These are phyloP conservation scores for Spongiforma sp. DNA, from an alignment of 1,284 basidiomycete genomes.

Conservation along the genomic window DNA sequence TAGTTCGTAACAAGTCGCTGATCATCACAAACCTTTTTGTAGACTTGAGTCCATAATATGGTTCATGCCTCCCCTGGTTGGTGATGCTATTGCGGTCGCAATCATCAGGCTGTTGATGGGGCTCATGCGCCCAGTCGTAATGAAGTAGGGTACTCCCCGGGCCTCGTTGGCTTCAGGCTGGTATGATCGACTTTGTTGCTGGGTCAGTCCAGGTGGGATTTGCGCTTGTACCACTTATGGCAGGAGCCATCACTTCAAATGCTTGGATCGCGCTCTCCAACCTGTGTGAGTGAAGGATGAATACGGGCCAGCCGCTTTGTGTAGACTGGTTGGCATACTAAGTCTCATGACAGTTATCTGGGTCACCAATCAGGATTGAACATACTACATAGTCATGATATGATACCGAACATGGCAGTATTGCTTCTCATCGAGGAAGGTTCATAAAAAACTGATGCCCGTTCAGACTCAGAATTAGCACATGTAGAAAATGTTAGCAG, in stretches of 20 bases:
- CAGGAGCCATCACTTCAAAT: slow-evolving; percentile 54
- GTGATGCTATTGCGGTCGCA: slow-evolving; percentile 56
- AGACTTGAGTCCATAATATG: slow-evolving; percentile 62
- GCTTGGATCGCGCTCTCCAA: slow-evolving; percentile 57
- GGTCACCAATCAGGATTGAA: slow-evolving; percentile 24
- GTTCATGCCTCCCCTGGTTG: slow-evolving; percentile 59
- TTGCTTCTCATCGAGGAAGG: slow-evolving; percentile 95
- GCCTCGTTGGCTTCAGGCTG: slow-evolving; percentile 56
- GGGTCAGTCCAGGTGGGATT: slow-evolving; percentile 57
- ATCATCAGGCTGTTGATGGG: slow-evolving; percentile 59
- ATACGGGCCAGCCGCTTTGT: neutral
- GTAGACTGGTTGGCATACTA: slow-evolving; percentile 50
- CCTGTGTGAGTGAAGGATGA: slow-evolving; percentile 51
- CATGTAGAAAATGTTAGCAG: no score
- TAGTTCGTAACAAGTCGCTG: neutral
- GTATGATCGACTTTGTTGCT: slow-evolving; percentile 58
- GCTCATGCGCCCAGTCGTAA: slow-evolving; percentile 59
- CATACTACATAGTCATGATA: no score
- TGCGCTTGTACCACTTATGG: slow-evolving; percentile 61
- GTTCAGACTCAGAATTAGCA: no score
- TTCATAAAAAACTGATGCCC: slow-evolving; percentile 60
- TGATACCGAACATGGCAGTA: no score
- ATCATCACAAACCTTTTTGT: neutral
- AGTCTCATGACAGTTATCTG: slow-evolving; percentile 46
- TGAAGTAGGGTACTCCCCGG: slow-evolving; percentile 56